A percentile compares a stretch with the other conserved stretches of the same genome.
These are phyloP conservation scores for Cryptococcus sp. DNA, from an alignment of 1,284 basidiomycete genomes.

Conservation along the genomic window DNA sequence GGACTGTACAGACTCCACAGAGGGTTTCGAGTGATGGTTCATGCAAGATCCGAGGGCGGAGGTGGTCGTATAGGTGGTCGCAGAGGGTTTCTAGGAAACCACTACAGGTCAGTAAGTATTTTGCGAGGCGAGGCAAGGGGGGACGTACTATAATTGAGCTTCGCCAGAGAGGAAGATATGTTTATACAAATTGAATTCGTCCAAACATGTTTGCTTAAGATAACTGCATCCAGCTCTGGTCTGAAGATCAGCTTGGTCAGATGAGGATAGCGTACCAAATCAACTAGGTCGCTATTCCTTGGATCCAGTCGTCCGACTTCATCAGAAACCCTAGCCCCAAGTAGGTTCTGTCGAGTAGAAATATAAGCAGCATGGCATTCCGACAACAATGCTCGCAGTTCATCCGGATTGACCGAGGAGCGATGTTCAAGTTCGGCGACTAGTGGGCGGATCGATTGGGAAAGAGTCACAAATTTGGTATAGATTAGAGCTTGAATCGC, in stretches of 20 bases:
- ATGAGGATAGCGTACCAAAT: conserved; percentile 56
- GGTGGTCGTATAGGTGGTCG: conserved; percentile 86
- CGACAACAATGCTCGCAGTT: conserved; percentile 66
- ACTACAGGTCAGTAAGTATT: conserved; percentile 49
- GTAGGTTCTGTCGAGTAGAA: conserved; percentile 61
- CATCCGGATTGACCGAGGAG: conserved; percentile 60
- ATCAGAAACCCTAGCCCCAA: conserved; percentile 65
- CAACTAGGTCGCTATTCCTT: conserved; percentile 70
- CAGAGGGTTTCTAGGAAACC: conserved; percentile 82
- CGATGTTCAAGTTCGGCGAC: conserved; percentile 78
- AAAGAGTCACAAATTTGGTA: conserved; percentile 72
- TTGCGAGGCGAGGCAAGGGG: neutral
- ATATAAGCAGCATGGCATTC: conserved; percentile 86
- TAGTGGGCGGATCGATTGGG: conserved; percentile 67
- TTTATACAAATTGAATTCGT: conserved; percentile 78
- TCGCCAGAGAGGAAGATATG: conserved; percentile 82
- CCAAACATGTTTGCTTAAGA: conserved; percentile 78
- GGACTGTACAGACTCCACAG: conserved; percentile 87
- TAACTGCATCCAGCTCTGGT: conserved; percentile 85
- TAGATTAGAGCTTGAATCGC: conserved; percentile 81
- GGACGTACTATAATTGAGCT: conserved; percentile 73
- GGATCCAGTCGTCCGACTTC: conserved; percentile 81
- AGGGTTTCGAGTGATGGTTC: conserved; percentile 78
- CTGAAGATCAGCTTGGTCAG: conserved; percentile 46
- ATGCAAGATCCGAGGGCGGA: conserved; percentile 86